Conservation (phyloP, 768 basidiomycete species). For the Leccinum subtestaceum region DNA sequence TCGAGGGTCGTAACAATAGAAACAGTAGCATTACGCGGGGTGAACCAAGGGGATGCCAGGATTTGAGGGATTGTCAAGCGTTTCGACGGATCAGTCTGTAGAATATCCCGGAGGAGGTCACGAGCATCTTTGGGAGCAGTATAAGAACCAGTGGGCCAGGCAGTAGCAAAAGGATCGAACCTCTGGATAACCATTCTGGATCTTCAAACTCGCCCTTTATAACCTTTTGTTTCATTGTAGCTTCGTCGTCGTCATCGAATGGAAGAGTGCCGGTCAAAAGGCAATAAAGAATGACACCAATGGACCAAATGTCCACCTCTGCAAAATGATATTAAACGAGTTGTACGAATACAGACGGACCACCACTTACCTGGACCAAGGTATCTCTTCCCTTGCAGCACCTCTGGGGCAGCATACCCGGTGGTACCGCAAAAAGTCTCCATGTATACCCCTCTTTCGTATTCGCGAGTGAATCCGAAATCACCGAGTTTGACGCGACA, state of each 20-base stretch:
- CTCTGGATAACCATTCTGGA: slow-evolving; percentile 85
- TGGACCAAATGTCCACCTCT: slow-evolving; percentile 97
- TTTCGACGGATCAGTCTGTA: slow-evolving; percentile 72
- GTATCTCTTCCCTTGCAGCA: slow-evolving; percentile 85
- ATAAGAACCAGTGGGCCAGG: slow-evolving; percentile 3
- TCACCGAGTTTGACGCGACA: slow-evolving; percentile 92
- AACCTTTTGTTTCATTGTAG: slow-evolving; percentile 79
- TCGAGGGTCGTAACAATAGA: slow-evolving; percentile 8
- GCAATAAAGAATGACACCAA: slow-evolving; percentile 88
- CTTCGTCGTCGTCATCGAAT: slow-evolving; percentile 88
- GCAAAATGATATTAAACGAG: slow-evolving; percentile 14
- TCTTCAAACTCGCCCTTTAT: slow-evolving; percentile 86
- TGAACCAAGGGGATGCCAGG: slow-evolving; percentile 85
- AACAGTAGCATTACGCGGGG: slow-evolving; percentile 23
- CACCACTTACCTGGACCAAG: slow-evolving; percentile 72
- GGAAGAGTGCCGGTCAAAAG: slow-evolving; percentile 87
- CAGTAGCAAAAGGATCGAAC: slow-evolving; percentile 40
- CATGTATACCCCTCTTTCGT: slow-evolving; percentile 71
- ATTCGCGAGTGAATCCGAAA: slow-evolving; percentile 93
- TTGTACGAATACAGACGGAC: not conserved
- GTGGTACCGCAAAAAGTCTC: slow-evolving; percentile 97
- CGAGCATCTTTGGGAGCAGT: slow-evolving; percentile 63
- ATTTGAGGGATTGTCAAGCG: slow-evolving; percentile 84
- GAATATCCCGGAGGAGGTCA: slow-evolving; percentile 72
- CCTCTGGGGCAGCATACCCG: slow-evolving; percentile 91